Evolutionary conservation across 164 flowering plant genomes (phyloP).

Genomic region (Pachysandra terminalis): DNA sequence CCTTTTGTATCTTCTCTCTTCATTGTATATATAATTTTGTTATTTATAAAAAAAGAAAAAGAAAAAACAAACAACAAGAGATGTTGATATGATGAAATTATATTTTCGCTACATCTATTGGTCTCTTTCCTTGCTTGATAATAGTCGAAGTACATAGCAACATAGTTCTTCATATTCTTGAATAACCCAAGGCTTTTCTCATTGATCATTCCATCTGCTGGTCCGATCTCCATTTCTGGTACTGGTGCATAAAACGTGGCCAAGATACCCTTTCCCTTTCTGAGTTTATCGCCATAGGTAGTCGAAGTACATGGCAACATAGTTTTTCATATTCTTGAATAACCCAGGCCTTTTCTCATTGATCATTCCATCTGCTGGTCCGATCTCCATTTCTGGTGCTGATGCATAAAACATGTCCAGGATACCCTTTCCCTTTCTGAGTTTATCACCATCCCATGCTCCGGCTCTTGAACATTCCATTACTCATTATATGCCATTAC

Average conservation of each 20-base stretch:
- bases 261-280: conserved; percentile 22
- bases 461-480: conserved; percentile 33
- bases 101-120: conserved; percentile 14
- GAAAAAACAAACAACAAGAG: background rate
- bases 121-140: conserved; percentile 14
- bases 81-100: background rate
- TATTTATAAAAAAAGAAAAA: no score
- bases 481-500: conserved; percentile 35
- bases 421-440: conserved; percentile 23
- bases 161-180: conserved; percentile 22
- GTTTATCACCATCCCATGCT: conserved; percentile 30
- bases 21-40: conserved; percentile 10
- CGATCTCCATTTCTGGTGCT: no score
- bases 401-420: conserved; percentile 19
- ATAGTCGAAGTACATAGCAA: conserved; percentile 9
- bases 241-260: conserved; percentile 17
- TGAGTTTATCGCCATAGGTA: conserved; percentile 21
- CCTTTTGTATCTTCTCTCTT: conserved; percentile 10
- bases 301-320: conserved; percentile 31
- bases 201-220: conserved; percentile 14
- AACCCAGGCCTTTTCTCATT: no score
- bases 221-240: conserved; percentile 27
- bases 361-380: no score
- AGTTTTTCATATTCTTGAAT: no score
- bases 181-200: conserved; percentile 24